Evolutionary conservation across 169 alveolate species (phyloP), one percentile per base, ranked within the genome.

Genomic region (Plasmodium relictum): DNA sequence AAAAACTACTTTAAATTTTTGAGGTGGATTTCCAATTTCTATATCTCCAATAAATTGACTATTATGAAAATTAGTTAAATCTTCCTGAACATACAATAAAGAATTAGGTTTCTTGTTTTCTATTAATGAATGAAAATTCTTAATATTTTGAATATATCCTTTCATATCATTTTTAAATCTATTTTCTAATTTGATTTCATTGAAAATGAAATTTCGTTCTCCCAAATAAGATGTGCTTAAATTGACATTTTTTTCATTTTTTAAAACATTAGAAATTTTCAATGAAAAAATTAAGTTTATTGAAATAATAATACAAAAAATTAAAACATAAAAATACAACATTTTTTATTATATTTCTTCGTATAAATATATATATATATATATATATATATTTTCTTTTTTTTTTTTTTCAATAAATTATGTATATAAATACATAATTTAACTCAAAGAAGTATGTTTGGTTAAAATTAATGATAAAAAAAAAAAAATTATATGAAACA

Each of bases 31-130:
- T 45, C 98, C 98, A 18, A 96, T 90, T 61, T 95, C 93, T 10
- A 96, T 95, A 59, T 95, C 96, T 18, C 98, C 98, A 92, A 96
- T 96, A 70, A 96, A 96, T 54, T 96, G 98, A 71, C 97, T 95
- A 92, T 96, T 96, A 80, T 96, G 97, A 92, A 93, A 96, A 73
- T 96, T 96, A 54, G 92, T 88, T 59, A 96, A 94, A 59, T 94
- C 93, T 80, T 96, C 95, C 73, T 74, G 88, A 41, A 76, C 74
- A 54, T 76, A 76, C 54, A 65, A 44, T 68, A 76, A 76, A 37
- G 74, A 62, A 69, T 76, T 76, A 9, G 88, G 88, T 12, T 44
- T 76, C n/a, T 48, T 76, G 20, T 48, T 31, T 41, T 76, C 88
- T 65, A 76, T 76, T 16, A 45, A 44, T 42, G 24, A 54, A 56